A percentile compares a stretch with the other conserved stretches of the same genome.
Conservation (phyloP, 2,329 filamentous ascomycete species). For the Alternaria novae-zelandiae region DNA sequence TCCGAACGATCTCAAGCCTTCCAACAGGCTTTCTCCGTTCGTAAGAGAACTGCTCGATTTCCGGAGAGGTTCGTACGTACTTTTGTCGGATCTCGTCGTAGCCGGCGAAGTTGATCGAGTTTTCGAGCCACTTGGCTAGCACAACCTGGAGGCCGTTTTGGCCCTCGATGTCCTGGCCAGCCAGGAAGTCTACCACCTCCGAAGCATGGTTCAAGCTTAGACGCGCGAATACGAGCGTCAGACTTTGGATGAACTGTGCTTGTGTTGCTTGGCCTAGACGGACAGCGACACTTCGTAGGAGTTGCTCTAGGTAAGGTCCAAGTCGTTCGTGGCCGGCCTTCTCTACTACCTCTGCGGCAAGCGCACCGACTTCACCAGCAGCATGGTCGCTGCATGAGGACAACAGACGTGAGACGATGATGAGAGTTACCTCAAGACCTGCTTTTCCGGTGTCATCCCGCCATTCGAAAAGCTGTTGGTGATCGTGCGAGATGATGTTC, state of each 20-base stretch:
- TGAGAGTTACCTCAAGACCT: constrained; percentile 85
- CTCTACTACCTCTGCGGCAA: constrained; percentile 93
- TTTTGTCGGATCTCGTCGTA: constrained; percentile 98
- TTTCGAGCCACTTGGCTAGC: constrained; percentile 93
- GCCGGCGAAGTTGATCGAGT: constrained; percentile 95
- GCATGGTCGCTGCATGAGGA: constrained; percentile 84
- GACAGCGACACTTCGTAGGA: constrained; percentile 86
- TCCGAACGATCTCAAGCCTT: neutral
- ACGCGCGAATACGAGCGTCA: constrained; percentile 93
- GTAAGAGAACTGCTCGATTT: neutral
- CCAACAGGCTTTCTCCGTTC: neutral
- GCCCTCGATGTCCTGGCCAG: constrained; percentile 78
- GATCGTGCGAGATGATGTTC: constrained; percentile 87
- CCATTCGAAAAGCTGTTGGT: constrained; percentile 88
- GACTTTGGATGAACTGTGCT: constrained; percentile 90
- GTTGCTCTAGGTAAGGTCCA: constrained; percentile 85
- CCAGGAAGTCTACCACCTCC: constrained; percentile 91
- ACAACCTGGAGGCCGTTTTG: constrained; percentile 88
- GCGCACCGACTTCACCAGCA: constrained; percentile 92
- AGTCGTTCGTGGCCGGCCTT: constrained; percentile 91
- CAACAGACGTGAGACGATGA: constrained; percentile 90
- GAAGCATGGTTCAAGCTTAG: constrained; percentile 83
- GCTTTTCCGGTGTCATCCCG: constrained; percentile 77
- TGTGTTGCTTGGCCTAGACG: constrained; percentile 82
- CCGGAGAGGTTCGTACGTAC: constrained; percentile 58